phyloP scores from a whole-genome alignment of 495 filamentous ascomycete genomes.

The Sporormia fimetaria region DNA sequence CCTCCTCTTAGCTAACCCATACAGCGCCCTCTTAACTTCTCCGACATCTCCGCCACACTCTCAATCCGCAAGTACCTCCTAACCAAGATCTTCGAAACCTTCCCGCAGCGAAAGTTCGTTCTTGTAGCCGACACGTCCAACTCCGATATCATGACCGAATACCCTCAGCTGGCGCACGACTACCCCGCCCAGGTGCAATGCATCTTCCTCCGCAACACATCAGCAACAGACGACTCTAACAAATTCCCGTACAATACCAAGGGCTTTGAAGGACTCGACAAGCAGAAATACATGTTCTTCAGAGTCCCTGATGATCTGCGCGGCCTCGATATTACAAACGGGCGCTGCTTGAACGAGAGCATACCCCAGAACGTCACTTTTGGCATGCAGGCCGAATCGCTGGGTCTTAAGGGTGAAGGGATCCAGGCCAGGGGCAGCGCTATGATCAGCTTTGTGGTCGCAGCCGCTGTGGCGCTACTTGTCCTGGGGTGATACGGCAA shows the following conservation, averaged over 20 bases:
- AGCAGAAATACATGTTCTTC: conserved; percentile 69
- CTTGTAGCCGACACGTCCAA: conserved; percentile 70
- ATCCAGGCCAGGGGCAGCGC: conserved; percentile 6
- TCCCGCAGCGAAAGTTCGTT: conserved; percentile 61
- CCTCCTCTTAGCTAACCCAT: neutral
- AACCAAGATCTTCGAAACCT: conserved; percentile 60
- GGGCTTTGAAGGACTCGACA: conserved; percentile 53
- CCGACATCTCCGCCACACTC: conserved; percentile 57
- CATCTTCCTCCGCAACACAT: conserved; percentile 66
- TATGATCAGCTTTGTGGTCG: conserved; percentile 12
- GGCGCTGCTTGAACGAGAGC: conserved; percentile 53
- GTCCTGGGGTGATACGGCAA: no score
- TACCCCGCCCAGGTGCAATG: conserved; percentile 65
- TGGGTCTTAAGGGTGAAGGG: conserved; percentile 26
- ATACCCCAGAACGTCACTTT: conserved; percentile 60
- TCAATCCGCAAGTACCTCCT: conserved; percentile 57
- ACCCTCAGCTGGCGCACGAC: conserved; percentile 52
- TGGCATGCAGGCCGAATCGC: conserved; percentile 50
- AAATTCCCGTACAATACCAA: conserved; percentile 64
- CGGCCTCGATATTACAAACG: conserved; percentile 55
- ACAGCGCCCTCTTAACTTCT: conserved; percentile 62
- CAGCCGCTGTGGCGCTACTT: no score
- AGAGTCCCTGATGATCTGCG: conserved; percentile 54
- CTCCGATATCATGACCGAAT: conserved; percentile 63
- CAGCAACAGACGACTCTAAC: conserved; percentile 48